A percentile compares a stretch with the other conserved stretches of the same genome.
These are phyloP conservation scores for Panaeolus papilionaceus DNA, from an alignment of 768 basidiomycete species.

Conservation along the genomic window DNA sequence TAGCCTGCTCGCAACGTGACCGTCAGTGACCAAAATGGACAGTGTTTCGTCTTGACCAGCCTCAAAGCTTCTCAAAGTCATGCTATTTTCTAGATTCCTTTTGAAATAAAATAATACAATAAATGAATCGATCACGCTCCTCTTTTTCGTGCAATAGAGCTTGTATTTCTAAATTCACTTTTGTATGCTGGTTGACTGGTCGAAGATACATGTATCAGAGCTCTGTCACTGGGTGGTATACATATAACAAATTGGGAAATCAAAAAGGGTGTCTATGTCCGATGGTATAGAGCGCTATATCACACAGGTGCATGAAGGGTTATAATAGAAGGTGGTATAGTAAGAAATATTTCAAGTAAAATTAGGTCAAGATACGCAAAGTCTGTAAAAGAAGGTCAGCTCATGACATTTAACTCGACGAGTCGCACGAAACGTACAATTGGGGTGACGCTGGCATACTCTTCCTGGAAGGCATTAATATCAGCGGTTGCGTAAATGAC, in stretches of 20 bases:
- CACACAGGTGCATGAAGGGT: background rate
- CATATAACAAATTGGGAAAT: background rate
- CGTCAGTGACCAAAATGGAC: background rate
- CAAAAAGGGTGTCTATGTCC: background rate
- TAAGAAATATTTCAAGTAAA: background rate
- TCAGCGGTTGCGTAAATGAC: background rate
- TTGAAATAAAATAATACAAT: no score
- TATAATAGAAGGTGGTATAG: background rate
- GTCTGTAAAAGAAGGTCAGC: background rate
- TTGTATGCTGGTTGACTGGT: background rate
- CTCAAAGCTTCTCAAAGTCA: no score
- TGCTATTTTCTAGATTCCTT: no score
- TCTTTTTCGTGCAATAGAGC: background rate
- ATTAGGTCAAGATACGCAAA: background rate
- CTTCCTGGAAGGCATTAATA: background rate
- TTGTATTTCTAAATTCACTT: background rate
- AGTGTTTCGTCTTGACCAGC: background rate
- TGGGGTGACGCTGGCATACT: background rate
- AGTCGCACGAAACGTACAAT: background rate
- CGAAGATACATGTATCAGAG: background rate
- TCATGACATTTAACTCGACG: background rate
- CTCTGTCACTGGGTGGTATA: background rate
- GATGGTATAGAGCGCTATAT: background rate
- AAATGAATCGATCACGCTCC: no score
- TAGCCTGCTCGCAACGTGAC: slow-evolving; percentile 4